A percentile compares a stretch with the other conserved stretches of the same genome.
Evolutionary conservation across 2,329 filamentous ascomycete genomes (phyloP).

Genomic region (Fulvia fulva): DNA sequence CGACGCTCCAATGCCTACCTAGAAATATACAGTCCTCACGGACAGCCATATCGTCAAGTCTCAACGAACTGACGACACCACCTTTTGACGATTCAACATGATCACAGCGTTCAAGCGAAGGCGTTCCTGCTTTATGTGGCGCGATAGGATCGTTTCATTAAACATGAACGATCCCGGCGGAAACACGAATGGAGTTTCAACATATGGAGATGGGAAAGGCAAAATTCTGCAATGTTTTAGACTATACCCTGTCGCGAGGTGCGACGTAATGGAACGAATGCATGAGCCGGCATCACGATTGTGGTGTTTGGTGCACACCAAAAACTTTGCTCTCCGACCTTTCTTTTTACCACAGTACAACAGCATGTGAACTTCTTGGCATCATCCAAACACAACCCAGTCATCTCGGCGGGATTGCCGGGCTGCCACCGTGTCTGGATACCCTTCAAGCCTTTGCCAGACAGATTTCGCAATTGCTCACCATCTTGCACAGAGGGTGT

Average conservation of each 20-base stretch:
- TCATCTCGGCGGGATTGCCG: too few species aligned
- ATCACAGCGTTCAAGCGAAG: constrained; percentile 25
- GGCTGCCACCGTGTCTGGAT: too few species aligned
- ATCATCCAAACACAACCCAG: too few species aligned
- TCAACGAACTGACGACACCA: not conserved
- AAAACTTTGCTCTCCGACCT: not conserved
- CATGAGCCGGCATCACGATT: not conserved
- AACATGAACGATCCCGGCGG: not conserved
- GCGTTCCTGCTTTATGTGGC: constrained; percentile 11
- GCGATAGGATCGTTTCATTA: not conserved
- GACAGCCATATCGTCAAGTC: not conserved
- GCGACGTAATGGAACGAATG: constrained; percentile 3
- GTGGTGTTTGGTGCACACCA: constrained; percentile 1
- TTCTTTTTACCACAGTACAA: too few species aligned
- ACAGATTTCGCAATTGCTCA: too few species aligned
- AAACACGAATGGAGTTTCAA: constrained; percentile 1
- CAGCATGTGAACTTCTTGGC: too few species aligned
- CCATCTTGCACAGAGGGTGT: too few species aligned
- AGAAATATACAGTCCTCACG: constrained; percentile 3
- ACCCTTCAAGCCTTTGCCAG: too few species aligned
- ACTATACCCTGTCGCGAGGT: constrained; percentile 3
- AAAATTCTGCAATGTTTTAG: not conserved
- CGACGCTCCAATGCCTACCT: constrained; percentile 29
- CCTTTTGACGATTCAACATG: constrained; percentile 19
- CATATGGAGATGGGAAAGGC: not conserved